These are phyloP conservation scores for Geoglossum glabrum DNA, from an alignment of 495 filamentous ascomycete genomes.

Conservation along the genomic window DNA sequence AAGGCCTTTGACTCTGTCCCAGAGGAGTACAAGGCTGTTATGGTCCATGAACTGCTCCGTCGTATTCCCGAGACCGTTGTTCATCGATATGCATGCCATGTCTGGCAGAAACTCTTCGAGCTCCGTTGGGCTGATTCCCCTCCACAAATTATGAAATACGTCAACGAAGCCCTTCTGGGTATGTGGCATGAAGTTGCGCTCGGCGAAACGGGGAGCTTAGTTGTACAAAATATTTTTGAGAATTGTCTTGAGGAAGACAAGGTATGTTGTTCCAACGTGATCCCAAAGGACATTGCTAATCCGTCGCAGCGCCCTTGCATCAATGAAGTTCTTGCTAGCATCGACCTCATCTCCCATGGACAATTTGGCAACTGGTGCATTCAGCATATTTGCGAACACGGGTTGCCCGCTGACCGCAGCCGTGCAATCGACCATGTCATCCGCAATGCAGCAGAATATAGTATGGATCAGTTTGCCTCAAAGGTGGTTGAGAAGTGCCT, in stretches of 20 bases:
- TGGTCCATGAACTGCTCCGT: slow-evolving; percentile 92
- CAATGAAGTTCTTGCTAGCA: slow-evolving; percentile 81
- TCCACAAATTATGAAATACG: slow-evolving; percentile 94
- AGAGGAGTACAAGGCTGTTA: slow-evolving; percentile 91
- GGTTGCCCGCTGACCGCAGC: slow-evolving; percentile 73
- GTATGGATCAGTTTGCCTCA: slow-evolving; percentile 97
- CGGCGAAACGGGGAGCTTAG: slow-evolving; percentile 89
- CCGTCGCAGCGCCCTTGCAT: slow-evolving; percentile 66
- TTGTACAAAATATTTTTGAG: slow-evolving; percentile 98
- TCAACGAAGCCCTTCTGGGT: slow-evolving; percentile 83
- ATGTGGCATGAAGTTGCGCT: slow-evolving; percentile 99
- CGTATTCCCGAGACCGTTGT: slow-evolving; percentile 95
- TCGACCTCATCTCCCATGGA: slow-evolving; percentile 90
- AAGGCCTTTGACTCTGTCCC: slow-evolving; percentile 96
- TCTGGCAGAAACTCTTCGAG: slow-evolving; percentile 99
- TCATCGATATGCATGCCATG: slow-evolving; percentile 94
- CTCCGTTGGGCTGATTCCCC: slow-evolving; percentile 86
- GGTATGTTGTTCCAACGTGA: slow-evolving; percentile 27
- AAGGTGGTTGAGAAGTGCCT: slow-evolving; percentile 98
- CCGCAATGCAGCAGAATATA: slow-evolving; percentile 81
- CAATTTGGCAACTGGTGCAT: slow-evolving; percentile 99
- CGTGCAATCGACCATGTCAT: slow-evolving; percentile 90
- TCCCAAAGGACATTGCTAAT: not conserved
- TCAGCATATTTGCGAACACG: slow-evolving; percentile 97
- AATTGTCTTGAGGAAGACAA: slow-evolving; percentile 98